phyloP scores from a whole-genome alignment of 2,329 filamentous ascomycete species.

The Alternaria incomplexa region DNA sequence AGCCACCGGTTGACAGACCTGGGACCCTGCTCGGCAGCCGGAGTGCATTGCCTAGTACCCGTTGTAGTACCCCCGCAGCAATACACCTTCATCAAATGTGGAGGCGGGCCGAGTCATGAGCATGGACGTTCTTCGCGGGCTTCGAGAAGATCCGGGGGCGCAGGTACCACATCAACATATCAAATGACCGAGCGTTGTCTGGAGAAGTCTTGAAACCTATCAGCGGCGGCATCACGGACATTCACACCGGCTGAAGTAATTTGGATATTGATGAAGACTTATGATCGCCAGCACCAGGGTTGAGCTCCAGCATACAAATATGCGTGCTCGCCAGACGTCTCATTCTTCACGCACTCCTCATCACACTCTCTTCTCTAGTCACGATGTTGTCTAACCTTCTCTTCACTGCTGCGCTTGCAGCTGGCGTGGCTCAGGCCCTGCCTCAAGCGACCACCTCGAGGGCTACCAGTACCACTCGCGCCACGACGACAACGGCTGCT shows the following conservation, averaged over 20 bases:
- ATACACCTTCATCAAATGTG: constrained; percentile 22
- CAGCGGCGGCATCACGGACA: constrained; percentile 20
- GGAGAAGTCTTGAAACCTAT: neutral
- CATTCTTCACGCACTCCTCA: constrained; percentile 5
- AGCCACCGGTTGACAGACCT: constrained; percentile 10
- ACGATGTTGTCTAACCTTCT: constrained; percentile 29
- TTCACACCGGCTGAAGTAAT: constrained; percentile 23
- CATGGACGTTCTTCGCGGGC: constrained; percentile 9
- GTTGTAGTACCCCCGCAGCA: constrained; percentile 2
- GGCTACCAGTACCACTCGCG: constrained; percentile 17
- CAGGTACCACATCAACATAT: constrained; percentile 19
- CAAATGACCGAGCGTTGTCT: constrained; percentile 12
- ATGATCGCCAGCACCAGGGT: constrained; percentile 5
- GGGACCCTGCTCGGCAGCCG: constrained; percentile 10
- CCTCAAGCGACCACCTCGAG: constrained; percentile 26
- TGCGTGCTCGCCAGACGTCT: neutral
- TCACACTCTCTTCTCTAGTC: neutral
- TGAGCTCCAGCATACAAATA: constrained; percentile 21
- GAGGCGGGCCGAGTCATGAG: constrained; percentile 10
- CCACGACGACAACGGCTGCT: constrained; percentile 13
- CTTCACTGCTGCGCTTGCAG: constrained; percentile 25
- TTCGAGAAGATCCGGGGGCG: constrained; percentile 20
- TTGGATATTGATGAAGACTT: constrained; percentile 23
- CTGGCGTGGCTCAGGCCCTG: constrained; percentile 28
- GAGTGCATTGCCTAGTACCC: constrained; percentile 20